These are phyloP conservation scores for Chimonanthus salicifolius DNA, from an alignment of 164 flowering plant genomes.

Conservation along the genomic window DNA sequence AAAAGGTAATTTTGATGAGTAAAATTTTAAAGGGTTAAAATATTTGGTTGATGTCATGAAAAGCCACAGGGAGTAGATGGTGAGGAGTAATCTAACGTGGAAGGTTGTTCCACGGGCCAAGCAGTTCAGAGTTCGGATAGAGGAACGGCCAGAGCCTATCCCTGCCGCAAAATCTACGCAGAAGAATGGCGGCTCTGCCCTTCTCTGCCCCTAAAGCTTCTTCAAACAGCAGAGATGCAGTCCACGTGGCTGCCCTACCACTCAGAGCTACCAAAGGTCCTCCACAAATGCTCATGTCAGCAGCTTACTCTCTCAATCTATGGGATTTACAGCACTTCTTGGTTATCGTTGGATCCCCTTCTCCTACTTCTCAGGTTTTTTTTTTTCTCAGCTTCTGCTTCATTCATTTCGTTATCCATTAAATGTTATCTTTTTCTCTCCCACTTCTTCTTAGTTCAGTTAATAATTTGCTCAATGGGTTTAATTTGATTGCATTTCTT, in stretches of 20 bases:
- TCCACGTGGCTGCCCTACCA: conserved; percentile 61
- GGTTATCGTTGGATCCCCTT: conserved; percentile 57
- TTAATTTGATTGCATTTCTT: neutral
- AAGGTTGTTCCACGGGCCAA: too few relatives aligned
- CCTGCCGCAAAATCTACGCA: too few relatives aligned
- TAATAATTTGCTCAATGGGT: neutral
- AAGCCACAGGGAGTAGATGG: too few relatives aligned
- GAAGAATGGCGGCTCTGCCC: conserved; percentile 19
- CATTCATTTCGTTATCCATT: neutral
- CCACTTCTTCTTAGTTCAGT: too few relatives aligned
- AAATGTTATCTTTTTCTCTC: neutral
- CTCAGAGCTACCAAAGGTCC: conserved; percentile 68
- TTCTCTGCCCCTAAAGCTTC: conserved; percentile 13
- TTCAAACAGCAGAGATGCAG: conserved; percentile 32
- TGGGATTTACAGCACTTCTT: conserved; percentile 78
- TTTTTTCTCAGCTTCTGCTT: conserved; percentile 1
- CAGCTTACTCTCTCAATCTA: conserved; percentile 53
- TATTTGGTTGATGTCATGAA: too few relatives aligned
- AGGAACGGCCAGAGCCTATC: too few relatives aligned
- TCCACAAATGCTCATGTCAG: conserved; percentile 56
- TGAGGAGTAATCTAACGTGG: too few relatives aligned
- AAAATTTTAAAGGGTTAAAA: too few relatives aligned
- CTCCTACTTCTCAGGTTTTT: conserved; percentile 33
- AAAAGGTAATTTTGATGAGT: too few relatives aligned
- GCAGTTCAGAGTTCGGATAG: too few relatives aligned